A percentile compares a stretch with the other conserved stretches of the same genome.
Evolutionary conservation across 495 filamentous ascomycete species (phyloP).

Genomic region (Penicillium diatomitis): DNA sequence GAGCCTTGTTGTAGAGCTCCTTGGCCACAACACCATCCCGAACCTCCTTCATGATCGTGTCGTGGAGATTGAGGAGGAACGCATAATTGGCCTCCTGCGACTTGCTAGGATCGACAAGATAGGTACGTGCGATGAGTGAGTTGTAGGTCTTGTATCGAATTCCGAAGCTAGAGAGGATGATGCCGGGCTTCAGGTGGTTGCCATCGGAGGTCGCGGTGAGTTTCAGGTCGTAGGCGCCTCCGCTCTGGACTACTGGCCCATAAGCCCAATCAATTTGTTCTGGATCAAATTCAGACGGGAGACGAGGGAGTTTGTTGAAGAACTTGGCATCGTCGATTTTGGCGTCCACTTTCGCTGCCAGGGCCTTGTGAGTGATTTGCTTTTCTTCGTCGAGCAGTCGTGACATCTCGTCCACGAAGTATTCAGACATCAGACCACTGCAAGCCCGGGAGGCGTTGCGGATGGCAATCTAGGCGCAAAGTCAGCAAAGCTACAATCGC

Average conservation of each 20-base stretch:
- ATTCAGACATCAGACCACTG: constrained; percentile 83
- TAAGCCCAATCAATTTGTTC: constrained; percentile 88
- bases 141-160: constrained; percentile 91
- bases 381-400: constrained; percentile 88
- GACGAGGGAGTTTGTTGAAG: constrained; percentile 73
- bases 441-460: constrained; percentile 87
- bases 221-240: constrained; percentile 86
- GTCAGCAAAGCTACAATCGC: constrained; percentile 1
- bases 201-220: constrained; percentile 65
- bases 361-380: constrained; percentile 81
- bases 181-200: constrained; percentile 80
- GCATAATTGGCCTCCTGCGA: constrained; percentile 91
- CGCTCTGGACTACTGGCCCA: constrained; percentile 87
- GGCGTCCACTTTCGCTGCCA: constrained; percentile 73
- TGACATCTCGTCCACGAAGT: constrained; percentile 97
- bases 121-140: constrained; percentile 83
- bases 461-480: constrained; percentile 57
- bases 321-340: constrained; percentile 92
- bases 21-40: constrained; percentile 80
- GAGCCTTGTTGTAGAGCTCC: constrained; percentile 85
- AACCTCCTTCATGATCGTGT: constrained; percentile 77
- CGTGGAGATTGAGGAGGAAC: constrained; percentile 77
- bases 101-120: constrained; percentile 93
- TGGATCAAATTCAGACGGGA: constrained; percentile 82
- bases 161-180: constrained; percentile 86